Conservation (phyloP, 2,329 filamentous ascomycete genomes). For the Epichloe brachyelytri region DNA sequence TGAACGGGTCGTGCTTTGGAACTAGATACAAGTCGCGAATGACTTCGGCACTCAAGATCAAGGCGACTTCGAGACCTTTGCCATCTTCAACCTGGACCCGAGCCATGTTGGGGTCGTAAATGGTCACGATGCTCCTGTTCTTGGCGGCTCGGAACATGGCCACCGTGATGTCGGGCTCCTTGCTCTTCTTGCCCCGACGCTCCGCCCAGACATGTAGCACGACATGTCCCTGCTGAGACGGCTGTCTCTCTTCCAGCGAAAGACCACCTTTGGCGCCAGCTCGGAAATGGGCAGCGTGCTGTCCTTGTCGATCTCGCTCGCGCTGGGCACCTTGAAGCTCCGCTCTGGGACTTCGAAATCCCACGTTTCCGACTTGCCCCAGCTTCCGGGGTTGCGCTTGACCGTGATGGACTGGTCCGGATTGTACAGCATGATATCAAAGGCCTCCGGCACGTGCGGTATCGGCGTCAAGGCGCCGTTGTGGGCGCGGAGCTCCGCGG, state of each 20-base stretch:
- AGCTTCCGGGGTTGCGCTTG: constrained; percentile 58
- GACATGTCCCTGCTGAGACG: constrained; percentile 78
- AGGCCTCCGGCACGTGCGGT: constrained; percentile 63
- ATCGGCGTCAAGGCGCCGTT: constrained; percentile 51
- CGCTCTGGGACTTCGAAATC: constrained; percentile 86
- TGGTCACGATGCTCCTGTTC: constrained; percentile 53
- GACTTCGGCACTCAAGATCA: constrained; percentile 51
- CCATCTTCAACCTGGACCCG: constrained; percentile 87
- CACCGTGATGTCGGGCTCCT: constrained; percentile 92
- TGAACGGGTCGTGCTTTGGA: constrained; percentile 63
- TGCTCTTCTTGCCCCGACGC: constrained; percentile 66
- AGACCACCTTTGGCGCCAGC: constrained; percentile 61
- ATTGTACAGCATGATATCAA: constrained; percentile 84
- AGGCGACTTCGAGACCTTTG: constrained; percentile 78
- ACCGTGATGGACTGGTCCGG: constrained; percentile 73
- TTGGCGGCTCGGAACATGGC: constrained; percentile 67
- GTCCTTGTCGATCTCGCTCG: constrained; percentile 64
- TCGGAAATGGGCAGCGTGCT: constrained; percentile 30
- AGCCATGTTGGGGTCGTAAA: constrained; percentile 88
- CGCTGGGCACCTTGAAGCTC: constrained; percentile 69
- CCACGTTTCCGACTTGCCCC: constrained; percentile 72
- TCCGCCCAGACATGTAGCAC: constrained; percentile 74
- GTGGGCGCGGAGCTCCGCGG: constrained; percentile 59
- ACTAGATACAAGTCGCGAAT: constrained; percentile 53
- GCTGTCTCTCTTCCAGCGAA: constrained; percentile 82